Evolutionary conservation across 176 grass and related monocot genomes (phyloP), one percentile per base, ranked within the genome.

Genomic region (Musa itinerans): DNA sequence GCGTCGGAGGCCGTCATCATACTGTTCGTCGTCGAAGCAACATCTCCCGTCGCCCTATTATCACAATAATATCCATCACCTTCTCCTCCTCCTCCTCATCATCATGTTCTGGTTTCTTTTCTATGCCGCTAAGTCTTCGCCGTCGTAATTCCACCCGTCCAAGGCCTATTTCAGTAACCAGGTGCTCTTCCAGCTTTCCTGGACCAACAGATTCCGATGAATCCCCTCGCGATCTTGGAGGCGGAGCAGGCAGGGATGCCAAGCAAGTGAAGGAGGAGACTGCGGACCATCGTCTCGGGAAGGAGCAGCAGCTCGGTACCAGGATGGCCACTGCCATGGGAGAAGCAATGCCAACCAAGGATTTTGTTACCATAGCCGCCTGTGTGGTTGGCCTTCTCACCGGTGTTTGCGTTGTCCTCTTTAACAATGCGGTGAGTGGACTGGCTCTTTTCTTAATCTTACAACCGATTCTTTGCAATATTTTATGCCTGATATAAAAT

Each of bases 351-450:
- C 76, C 76, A 9, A 75, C 79, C 55, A 84, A 82, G 50, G 84
- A 93, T 87, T 87, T 90, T 68, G 87, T 97, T 65, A 93, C 85
- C 54, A 84, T 98, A 63, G 79, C 86, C 3, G 94, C 90, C 63
- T 98, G 94, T 77, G 82, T 79, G n/a, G 88, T 98, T 48, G 94
- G 94, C 23, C 88, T 98, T 57, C 81, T 98, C 75, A 98, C 88
- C 29, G 94, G 94, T 75, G 78, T 93, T 52, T 79, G 77, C 5
- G 86, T 93, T 19, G 94, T 98, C 65, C 80, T 98, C 75, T 93
- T 98, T 85, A 98, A 98, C 59, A 81, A 75, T 69, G 83, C 88
- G 57, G 94, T 87, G 68, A 65, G 68, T 63, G 34, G 14, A 73
- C 51, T 27, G 20, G n/a, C 19, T 58, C 14, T 26, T 26, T 81